Conservation (phyloP, 495 filamentous ascomycete genomes). For the Hypoxylon lienhwacheense region DNA sequence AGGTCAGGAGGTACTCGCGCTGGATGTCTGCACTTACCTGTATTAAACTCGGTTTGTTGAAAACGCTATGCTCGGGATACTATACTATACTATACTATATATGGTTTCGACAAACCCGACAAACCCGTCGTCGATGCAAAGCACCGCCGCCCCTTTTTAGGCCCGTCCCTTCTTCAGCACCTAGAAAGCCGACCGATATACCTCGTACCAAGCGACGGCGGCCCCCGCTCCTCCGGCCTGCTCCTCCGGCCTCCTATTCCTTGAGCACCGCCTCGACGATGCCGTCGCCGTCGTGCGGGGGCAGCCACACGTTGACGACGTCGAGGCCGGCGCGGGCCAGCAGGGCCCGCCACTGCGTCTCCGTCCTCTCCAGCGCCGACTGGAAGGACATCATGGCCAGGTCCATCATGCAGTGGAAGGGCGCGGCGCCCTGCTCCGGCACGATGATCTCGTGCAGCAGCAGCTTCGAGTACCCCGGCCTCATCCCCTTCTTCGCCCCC, state of each 20-base stretch:
- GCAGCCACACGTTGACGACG: conserved; percentile 41
- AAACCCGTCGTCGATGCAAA: no score
- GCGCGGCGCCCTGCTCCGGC: conserved; percentile 37
- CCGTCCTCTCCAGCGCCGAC: conserved; percentile 32
- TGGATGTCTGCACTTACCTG: neutral
- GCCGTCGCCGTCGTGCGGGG: conserved; percentile 29
- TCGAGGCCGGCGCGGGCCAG: conserved; percentile 36
- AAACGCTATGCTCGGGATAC: neutral
- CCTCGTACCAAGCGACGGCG: no score
- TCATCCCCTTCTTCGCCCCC: conserved; percentile 47
- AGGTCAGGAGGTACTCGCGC: no score
- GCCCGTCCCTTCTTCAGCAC: no score
- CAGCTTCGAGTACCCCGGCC: conserved; percentile 47
- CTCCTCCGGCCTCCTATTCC: no score
- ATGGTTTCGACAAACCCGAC: no score
- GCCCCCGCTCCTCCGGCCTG: no score
- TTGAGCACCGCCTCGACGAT: conserved; percentile 41
- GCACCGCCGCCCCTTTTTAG: no score
- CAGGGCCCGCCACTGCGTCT: conserved; percentile 33
- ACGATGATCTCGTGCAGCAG: conserved; percentile 55
- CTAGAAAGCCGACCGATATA: no score
- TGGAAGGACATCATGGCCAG: conserved; percentile 37
- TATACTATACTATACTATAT: no score
- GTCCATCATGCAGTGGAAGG: conserved; percentile 22
- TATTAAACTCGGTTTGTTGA: neutral